A percentile compares a stretch with the other conserved stretches of the same genome.
Conservation (phyloP, 1,284 basidiomycete genomes). For the Sporisorium graminicola region DNA sequence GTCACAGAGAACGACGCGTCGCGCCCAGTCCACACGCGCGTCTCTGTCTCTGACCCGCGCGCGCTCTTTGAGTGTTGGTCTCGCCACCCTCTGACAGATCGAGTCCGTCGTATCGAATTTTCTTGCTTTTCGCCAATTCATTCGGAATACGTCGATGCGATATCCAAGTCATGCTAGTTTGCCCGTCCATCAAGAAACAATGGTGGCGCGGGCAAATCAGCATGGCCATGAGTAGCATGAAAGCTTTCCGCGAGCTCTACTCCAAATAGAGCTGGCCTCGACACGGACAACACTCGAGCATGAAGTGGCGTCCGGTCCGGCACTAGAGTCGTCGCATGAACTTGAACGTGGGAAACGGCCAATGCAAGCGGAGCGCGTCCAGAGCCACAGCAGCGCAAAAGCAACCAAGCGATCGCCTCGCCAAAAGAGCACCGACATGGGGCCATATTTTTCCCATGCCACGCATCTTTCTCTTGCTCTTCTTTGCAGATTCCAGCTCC, state of each 20-base stretch:
- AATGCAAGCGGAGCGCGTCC: not conserved
- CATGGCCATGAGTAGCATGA: not conserved
- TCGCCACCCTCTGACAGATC: constrained; percentile 3
- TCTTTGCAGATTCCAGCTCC: constrained; percentile 3
- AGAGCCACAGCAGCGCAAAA: not conserved
- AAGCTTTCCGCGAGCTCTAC: not conserved
- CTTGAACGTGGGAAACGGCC: not conserved
- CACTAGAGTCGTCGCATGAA: not conserved
- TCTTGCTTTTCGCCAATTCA: not conserved
- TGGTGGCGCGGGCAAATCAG: not conserved
- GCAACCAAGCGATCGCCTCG: not conserved
- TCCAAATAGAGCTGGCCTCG: not conserved
- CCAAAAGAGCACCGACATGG: not conserved
- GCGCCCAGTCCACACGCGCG: constrained; percentile 4
- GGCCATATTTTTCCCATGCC: constrained; percentile 18
- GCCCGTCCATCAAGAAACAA: not conserved
- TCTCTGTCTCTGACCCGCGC: constrained; percentile 1
- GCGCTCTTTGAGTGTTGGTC: constrained; percentile 18
- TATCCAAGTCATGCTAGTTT: not conserved
- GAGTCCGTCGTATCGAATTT: not conserved
- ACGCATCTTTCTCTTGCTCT: constrained; percentile 4
- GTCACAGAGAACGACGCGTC: constrained; percentile 3
- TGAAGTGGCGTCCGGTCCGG: not conserved
- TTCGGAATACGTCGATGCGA: not conserved
- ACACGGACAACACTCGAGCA: constrained; percentile 1